phyloP scores from a whole-genome alignment of 2,329 filamentous ascomycete species.

The Plenodomus tracheiphilus region DNA sequence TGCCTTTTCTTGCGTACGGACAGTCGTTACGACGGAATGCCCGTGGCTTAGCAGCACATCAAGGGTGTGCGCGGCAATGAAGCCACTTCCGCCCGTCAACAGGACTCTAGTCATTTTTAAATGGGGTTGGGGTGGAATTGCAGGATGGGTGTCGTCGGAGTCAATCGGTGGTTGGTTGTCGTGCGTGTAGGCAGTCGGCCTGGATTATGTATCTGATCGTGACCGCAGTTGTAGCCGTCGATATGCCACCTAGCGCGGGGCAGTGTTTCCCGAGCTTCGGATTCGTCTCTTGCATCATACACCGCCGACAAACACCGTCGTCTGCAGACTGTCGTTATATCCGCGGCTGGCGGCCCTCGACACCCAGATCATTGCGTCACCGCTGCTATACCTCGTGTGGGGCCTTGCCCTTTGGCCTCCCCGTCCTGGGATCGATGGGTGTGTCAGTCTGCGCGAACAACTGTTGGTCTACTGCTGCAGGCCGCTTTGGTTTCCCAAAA shows the following conservation, averaged over 20 bases:
- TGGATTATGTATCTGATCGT: background rate
- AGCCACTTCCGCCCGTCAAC: slow-evolving; percentile 61
- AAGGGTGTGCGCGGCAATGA: slow-evolving; percentile 68
- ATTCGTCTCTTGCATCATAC: slow-evolving; percentile 8
- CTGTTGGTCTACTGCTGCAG: slow-evolving; percentile 15
- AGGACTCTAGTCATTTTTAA: slow-evolving; percentile 45
- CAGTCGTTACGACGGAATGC: slow-evolving; percentile 65
- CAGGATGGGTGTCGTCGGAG: background rate
- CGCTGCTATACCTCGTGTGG: slow-evolving; percentile 10
- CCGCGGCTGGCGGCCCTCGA: slow-evolving; percentile 4
- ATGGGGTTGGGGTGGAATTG: background rate
- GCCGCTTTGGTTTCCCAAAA: slow-evolving; percentile 12
- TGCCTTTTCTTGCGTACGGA: slow-evolving; percentile 64
- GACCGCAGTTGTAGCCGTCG: slow-evolving; percentile 13
- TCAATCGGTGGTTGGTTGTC: background rate
- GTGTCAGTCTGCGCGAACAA: slow-evolving; percentile 12
- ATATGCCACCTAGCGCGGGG: slow-evolving; percentile 17
- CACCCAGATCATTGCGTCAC: slow-evolving; percentile 12
- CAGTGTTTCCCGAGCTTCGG: slow-evolving; percentile 13
- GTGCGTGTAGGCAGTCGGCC: background rate
- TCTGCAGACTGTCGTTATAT: slow-evolving; percentile 7
- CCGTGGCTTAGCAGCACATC: slow-evolving; percentile 60
- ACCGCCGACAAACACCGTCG: slow-evolving; percentile 13
- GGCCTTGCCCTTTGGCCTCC: slow-evolving; percentile 8
- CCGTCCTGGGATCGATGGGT: slow-evolving; percentile 4